Evolutionary conservation across 2,329 filamentous ascomycete species (phyloP).

Genomic region (Colletotrichum navitas): DNA sequence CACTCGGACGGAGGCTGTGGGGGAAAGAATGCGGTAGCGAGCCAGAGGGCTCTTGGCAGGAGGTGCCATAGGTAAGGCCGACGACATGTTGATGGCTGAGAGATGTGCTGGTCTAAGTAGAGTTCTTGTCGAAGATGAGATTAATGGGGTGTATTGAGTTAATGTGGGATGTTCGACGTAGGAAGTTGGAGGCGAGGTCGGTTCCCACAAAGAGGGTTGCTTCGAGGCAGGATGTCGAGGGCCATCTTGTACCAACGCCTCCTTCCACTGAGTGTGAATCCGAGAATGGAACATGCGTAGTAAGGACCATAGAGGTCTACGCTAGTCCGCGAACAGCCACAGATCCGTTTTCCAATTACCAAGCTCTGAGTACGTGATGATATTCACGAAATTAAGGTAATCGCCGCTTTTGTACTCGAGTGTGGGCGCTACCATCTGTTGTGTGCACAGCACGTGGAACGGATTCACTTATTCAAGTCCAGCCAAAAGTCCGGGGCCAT

Average conservation of each 20-base stretch:
- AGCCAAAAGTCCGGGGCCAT: neutral
- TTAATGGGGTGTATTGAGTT: neutral
- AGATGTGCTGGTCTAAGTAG: constrained; percentile 6
- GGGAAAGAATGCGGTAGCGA: constrained; percentile 75
- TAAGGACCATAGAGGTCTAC: neutral
- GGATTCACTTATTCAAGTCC: neutral
- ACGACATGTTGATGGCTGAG: constrained; percentile 46
- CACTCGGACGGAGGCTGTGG: constrained; percentile 74
- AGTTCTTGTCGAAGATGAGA: neutral
- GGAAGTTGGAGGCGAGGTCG: neutral
- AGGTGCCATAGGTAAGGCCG: constrained; percentile 55
- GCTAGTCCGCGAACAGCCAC: neutral
- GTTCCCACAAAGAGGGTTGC: neutral
- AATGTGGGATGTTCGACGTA: neutral
- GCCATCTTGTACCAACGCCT: constrained; percentile 13
- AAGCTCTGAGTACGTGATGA: constrained; percentile 20
- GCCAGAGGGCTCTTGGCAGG: constrained; percentile 71
- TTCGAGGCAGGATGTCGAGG: constrained; percentile 7
- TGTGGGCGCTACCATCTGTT: neutral
- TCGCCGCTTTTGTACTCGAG: constrained; percentile 21
- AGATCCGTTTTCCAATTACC: constrained; percentile 1
- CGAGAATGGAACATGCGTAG: neutral
- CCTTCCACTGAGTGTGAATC: constrained; percentile 12
- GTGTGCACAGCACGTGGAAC: neutral
- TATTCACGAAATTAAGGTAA: neutral